Evolutionary conservation across 1,284 basidiomycete species (phyloP).

Genomic region (Pholiota adiposa): DNA sequence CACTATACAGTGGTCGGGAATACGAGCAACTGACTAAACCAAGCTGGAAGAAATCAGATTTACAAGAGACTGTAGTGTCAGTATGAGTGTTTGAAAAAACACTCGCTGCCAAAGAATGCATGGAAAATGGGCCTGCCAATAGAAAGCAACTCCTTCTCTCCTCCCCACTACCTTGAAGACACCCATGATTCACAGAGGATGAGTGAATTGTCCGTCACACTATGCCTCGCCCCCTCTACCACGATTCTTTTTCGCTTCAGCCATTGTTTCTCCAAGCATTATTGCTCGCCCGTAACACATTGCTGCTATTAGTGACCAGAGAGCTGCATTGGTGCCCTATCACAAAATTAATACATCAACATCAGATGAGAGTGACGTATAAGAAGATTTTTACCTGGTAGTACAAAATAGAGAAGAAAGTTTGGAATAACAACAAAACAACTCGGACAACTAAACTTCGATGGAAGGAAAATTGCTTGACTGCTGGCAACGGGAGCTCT

Average conservation of each 20-base stretch:
- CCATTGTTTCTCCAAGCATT: conserved; percentile 66
- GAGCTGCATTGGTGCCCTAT: conserved; percentile 76
- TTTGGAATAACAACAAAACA: conserved; percentile 66
- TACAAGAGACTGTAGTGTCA: neutral
- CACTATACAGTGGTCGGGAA: conserved; percentile 24
- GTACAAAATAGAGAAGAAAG: conserved; percentile 69
- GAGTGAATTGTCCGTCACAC: conserved; percentile 27
- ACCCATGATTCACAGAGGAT: conserved; percentile 19
- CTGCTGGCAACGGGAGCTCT: conserved; percentile 65
- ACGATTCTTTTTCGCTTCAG: conserved; percentile 65
- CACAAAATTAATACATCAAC: neutral
- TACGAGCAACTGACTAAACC: conserved; percentile 17
- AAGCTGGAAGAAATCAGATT: conserved; percentile 12
- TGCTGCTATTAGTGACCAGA: conserved; percentile 74
- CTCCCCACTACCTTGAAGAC: conserved; percentile 21
- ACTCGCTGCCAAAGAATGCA: conserved; percentile 17
- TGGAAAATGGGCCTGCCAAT: conserved; percentile 27
- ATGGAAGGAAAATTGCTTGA: conserved; percentile 62
- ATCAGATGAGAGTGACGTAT: neutral
- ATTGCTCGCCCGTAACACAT: conserved; percentile 67
- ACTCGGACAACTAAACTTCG: conserved; percentile 69
- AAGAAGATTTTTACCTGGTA: conserved; percentile 66
- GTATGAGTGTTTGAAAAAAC: conserved; percentile 15
- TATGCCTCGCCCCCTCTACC: conserved; percentile 61
- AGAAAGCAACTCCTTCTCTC: conserved; percentile 21